A percentile compares a stretch with the other conserved stretches of the same genome.
These are phyloP conservation scores for Pythium grandisporangium DNA, from an alignment of 352 stramenopile genomes.

Conservation along the genomic window DNA sequence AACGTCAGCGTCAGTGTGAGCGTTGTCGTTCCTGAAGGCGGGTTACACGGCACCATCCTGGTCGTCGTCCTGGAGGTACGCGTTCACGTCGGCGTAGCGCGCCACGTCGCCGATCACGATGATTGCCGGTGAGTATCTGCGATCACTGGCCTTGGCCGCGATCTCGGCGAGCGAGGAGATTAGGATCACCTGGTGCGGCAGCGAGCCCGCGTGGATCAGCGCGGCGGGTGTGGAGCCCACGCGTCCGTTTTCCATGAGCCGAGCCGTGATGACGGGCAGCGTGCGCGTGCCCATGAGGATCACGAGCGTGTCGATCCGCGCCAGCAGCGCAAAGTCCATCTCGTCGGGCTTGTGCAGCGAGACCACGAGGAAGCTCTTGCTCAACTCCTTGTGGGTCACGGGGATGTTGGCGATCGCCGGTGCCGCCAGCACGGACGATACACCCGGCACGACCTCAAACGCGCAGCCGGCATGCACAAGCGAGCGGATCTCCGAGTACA, in stretches of 20 bases:
- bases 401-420: slow-evolving; percentile 52
- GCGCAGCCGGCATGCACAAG: slow-evolving; percentile 29
- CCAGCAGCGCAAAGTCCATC: slow-evolving; percentile 47
- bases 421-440: slow-evolving; percentile 54
- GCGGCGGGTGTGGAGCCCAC: slow-evolving; percentile 32
- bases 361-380: slow-evolving; percentile 49
- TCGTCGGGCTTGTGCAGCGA: slow-evolving; percentile 59
- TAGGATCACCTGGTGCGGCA: slow-evolving; percentile 42
- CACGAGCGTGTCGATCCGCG: slow-evolving; percentile 41
- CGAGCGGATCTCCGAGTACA: slow-evolving; percentile 62
- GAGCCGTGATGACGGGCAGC: slow-evolving; percentile 27
- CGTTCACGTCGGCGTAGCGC: slow-evolving; percentile 40
- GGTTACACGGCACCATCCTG: slow-evolving; percentile 14
- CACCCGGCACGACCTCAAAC: slow-evolving; percentile 59
- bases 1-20: too few species aligned
- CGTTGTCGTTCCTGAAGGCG: too few species aligned
- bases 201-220: slow-evolving; percentile 51
- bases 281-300: slow-evolving; percentile 55
- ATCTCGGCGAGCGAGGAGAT: slow-evolving; percentile 45
- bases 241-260: slow-evolving; percentile 31
- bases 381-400: slow-evolving; percentile 61
- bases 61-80: slow-evolving; percentile 42
- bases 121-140: slow-evolving; percentile 68
- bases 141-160: slow-evolving; percentile 22
- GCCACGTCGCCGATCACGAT: slow-evolving; percentile 52